Evolutionary conservation across 2,329 filamentous ascomycete species (phyloP).

Genomic region (Alternaria rosae): DNA sequence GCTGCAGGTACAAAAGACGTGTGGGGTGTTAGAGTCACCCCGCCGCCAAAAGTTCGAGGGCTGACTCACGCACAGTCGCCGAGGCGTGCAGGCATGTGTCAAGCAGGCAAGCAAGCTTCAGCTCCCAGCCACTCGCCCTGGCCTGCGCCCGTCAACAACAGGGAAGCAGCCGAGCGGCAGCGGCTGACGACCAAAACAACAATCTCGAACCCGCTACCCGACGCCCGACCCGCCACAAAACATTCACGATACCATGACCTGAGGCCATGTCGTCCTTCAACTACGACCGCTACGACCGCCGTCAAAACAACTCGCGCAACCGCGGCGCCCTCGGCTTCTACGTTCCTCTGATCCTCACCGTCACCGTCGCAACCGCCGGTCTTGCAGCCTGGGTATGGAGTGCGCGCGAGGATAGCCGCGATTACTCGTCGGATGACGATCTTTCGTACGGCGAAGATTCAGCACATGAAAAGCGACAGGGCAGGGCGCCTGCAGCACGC

Average conservation of each 20-base stretch:
- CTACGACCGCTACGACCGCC: slow-evolving; percentile 64
- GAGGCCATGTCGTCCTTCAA: slow-evolving; percentile 48
- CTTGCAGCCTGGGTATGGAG: slow-evolving; percentile 94
- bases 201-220: slow-evolving; percentile 4
- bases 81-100: slow-evolving; percentile 14
- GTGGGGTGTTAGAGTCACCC: slow-evolving; percentile 29
- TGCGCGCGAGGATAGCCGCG: slow-evolving; percentile 78
- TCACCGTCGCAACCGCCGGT: slow-evolving; percentile 85
- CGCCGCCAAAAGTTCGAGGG: slow-evolving; percentile 18
- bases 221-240: slow-evolving; percentile 15
- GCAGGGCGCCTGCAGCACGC: slow-evolving; percentile 27
- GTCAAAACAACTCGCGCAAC: slow-evolving; percentile 61
- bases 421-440: slow-evolving; percentile 64
- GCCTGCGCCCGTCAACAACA: slow-evolving; percentile 14
- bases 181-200: slow-evolving; percentile 9
- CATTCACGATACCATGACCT: slow-evolving; percentile 22
- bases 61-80: slow-evolving; percentile 22
- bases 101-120: slow-evolving; percentile 1
- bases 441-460: slow-evolving; percentile 54
- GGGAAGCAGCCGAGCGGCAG: slow-evolving; percentile 10
- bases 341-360: slow-evolving; percentile 85
- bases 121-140: slow-evolving; percentile 2
- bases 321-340: slow-evolving; percentile 77
- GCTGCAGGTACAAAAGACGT: slow-evolving; percentile 20
- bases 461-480: slow-evolving; percentile 24